Conservation (phyloP, 208 protist species). For the Leishmania braziliensis region DNA sequence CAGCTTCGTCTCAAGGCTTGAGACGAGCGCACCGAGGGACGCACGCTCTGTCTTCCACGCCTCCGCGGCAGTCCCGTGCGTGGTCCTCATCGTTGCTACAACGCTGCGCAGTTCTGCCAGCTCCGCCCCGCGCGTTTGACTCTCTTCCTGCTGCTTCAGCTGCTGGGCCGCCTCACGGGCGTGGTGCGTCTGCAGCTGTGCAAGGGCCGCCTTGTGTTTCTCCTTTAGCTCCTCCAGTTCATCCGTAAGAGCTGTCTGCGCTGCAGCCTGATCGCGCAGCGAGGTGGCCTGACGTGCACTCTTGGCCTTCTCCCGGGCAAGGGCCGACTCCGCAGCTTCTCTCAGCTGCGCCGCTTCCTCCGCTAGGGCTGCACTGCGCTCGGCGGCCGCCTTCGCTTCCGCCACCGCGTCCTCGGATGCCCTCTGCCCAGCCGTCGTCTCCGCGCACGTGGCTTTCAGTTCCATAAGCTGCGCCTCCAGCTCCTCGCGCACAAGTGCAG, state of each 20-base stretch:
- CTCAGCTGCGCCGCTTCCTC: constrained; percentile 25
- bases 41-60: constrained; percentile 26
- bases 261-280: not conserved
- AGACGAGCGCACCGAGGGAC: not conserved
- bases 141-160: constrained; percentile 14
- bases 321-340: constrained; percentile 24
- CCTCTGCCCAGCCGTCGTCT: not conserved
- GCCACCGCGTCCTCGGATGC: constrained; percentile 13
- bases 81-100: constrained; percentile 4
- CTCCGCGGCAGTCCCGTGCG: constrained; percentile 11
- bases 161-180: constrained; percentile 21
- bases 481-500: constrained; percentile 28
- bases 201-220: constrained; percentile 18
- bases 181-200: constrained; percentile 14
- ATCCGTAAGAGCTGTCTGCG: constrained; percentile 1
- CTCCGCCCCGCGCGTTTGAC: not conserved
- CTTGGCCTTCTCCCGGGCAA: constrained; percentile 31
- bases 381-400: constrained; percentile 20
- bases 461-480: constrained; percentile 28
- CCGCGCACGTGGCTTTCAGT: not conserved
- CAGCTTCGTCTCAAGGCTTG: constrained; percentile 2
- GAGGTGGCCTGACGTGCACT: constrained; percentile 24
- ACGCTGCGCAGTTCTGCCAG: constrained; percentile 21
- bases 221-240: constrained; percentile 16
- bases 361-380: constrained; percentile 8